These are phyloP conservation scores for Neoboletus magnificus DNA, from an alignment of 768 basidiomycete species.

Conservation along the genomic window DNA sequence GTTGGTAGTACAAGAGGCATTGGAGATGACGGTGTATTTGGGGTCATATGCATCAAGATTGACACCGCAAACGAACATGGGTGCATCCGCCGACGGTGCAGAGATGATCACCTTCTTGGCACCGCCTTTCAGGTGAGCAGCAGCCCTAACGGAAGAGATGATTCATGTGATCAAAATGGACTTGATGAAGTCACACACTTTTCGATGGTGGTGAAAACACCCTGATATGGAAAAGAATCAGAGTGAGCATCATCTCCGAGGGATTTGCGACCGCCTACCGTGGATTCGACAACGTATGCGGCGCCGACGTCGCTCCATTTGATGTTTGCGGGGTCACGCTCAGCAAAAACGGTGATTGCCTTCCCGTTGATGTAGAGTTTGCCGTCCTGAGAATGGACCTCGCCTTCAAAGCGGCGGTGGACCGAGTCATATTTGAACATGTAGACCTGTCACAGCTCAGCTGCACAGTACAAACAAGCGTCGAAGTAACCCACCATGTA, in stretches of 20 bases:
- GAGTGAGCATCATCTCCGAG: neutral
- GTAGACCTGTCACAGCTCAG: constrained; percentile 62
- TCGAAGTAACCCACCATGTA: constrained; percentile 74
- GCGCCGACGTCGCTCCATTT: constrained; percentile 79
- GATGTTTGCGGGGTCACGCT: constrained; percentile 86
- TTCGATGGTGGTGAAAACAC: constrained; percentile 96
- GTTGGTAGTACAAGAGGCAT: constrained; percentile 99
- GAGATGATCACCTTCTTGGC: constrained; percentile 99
- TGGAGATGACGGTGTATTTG: constrained; percentile 91
- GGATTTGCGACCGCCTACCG: constrained; percentile 46
- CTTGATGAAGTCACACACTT: constrained; percentile 47
- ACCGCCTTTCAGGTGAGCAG: constrained; percentile 93
- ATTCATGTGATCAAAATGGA: constrained; percentile 1
- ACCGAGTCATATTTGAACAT: constrained; percentile 98
- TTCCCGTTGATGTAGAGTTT: constrained; percentile 87
- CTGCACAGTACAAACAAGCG: neutral
- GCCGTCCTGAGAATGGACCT: constrained; percentile 76
- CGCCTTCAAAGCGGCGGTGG: constrained; percentile 89
- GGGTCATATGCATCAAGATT: constrained; percentile 92
- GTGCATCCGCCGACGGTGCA: constrained; percentile 94
- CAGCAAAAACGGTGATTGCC: constrained; percentile 71
- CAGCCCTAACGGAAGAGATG: constrained; percentile 52
- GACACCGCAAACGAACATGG: constrained; percentile 94
- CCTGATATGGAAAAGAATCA: constrained; percentile 37
- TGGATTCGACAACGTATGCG: constrained; percentile 94